Percentiles rank a stretch among this genome's conserved stretches.
Evolutionary conservation across 2,329 filamentous ascomycete species (phyloP).

Genomic region (Aureobasidium sp.): DNA sequence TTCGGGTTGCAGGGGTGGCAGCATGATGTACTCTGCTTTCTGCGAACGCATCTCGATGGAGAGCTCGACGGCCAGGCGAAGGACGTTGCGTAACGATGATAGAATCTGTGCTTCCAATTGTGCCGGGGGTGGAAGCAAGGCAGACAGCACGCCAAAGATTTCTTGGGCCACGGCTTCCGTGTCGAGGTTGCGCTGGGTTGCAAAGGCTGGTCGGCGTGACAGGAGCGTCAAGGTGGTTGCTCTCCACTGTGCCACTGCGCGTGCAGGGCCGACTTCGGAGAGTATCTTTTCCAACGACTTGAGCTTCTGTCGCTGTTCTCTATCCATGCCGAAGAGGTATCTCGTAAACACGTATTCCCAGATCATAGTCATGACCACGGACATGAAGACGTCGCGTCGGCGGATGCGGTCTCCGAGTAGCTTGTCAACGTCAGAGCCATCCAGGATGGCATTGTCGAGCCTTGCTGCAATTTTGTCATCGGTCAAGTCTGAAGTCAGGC

Average conservation of each 20-base stretch:
- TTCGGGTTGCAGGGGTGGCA: conserved; percentile 86
- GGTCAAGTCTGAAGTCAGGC: conserved; percentile 71
- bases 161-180: conserved; percentile 93
- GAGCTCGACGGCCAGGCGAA: conserved; percentile 79
- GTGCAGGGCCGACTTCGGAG: conserved; percentile 72
- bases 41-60: conserved; percentile 97
- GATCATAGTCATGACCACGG: conserved; percentile 97
- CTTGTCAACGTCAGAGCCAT: conserved; percentile 83
- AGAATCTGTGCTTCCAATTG: conserved; percentile 73
- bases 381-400: conserved; percentile 94
- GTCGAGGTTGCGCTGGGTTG: conserved; percentile 73
- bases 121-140: conserved; percentile 76
- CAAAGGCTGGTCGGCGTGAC: conserved; percentile 69
- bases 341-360: conserved; percentile 98
- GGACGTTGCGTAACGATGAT: conserved; percentile 75
- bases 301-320: conserved; percentile 93
- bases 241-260: conserved; percentile 95
- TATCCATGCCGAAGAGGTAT: conserved; percentile 97
- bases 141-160: conserved; percentile 73
- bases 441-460: conserved; percentile 86
- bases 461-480: conserved; percentile 91
- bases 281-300: conserved; percentile 91
- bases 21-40: conserved; percentile 96
- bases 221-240: conserved; percentile 89
- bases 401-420: conserved; percentile 82